These are phyloP conservation scores for Tuber aestivum DNA, from an alignment of 495 filamentous ascomycete genomes.

Conservation along the genomic window DNA sequence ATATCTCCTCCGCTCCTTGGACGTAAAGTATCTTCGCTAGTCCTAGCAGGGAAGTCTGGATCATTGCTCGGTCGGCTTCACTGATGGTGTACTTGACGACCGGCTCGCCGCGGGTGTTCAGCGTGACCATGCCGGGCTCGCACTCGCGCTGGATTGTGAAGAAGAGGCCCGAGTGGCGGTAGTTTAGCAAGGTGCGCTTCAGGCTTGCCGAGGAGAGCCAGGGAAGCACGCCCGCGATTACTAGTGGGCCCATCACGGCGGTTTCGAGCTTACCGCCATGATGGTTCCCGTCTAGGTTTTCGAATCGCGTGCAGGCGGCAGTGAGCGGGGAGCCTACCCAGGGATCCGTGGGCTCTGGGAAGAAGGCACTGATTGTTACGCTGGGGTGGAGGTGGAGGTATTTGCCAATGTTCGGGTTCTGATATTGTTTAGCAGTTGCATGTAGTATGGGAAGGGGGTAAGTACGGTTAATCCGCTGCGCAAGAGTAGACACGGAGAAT, in stretches of 20 bases:
- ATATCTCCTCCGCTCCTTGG: constrained; percentile 71
- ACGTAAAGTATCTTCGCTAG: constrained; percentile 70
- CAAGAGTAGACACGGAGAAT: constrained; percentile 67
- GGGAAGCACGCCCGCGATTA: constrained; percentile 11
- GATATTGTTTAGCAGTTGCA: constrained; percentile 37
- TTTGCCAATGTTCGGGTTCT: constrained; percentile 76
- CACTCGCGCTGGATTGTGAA: constrained; percentile 68
- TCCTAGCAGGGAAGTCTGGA: constrained; percentile 64
- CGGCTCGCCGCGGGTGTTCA: constrained; percentile 60
- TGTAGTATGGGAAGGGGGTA: not conserved
- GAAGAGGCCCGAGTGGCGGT: constrained; percentile 55
- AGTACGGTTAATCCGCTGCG: constrained; percentile 52
- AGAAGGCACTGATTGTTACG: constrained; percentile 55
- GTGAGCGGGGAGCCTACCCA: constrained; percentile 59
- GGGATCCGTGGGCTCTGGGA: constrained; percentile 45
- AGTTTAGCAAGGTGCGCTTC: constrained; percentile 59
- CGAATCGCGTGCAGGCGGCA: constrained; percentile 65
- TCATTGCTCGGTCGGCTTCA: constrained; percentile 57
- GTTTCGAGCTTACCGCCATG: constrained; percentile 80
- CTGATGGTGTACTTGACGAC: constrained; percentile 64
- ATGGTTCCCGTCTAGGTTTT: constrained; percentile 72
- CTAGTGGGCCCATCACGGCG: constrained; percentile 51
- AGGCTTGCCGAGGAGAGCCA: constrained; percentile 42
- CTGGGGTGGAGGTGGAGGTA: constrained; percentile 80
- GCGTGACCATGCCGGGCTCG: constrained; percentile 65